Percentiles rank a stretch among this genome's conserved stretches.
Evolutionary conservation across 2,329 filamentous ascomycete species (phyloP).

Genomic region (Didymella pomorum): DNA sequence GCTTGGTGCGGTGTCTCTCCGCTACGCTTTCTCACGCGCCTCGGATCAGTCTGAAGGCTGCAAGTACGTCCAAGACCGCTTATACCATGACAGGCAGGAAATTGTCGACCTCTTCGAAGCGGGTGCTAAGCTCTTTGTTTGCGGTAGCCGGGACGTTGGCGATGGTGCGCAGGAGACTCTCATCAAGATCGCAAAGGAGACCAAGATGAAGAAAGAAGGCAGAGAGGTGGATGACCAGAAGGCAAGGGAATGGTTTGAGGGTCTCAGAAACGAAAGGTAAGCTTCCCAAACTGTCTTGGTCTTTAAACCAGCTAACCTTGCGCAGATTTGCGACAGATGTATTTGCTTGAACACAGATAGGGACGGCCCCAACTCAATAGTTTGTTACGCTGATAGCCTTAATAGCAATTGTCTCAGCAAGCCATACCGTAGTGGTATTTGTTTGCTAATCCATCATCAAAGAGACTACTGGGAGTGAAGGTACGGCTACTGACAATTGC

Average conservation of each 20-base stretch:
- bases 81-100: slow-evolving; percentile 58
- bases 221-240: slow-evolving; percentile 50
- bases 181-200: slow-evolving; percentile 55
- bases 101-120: slow-evolving; percentile 56
- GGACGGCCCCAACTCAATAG: neutral
- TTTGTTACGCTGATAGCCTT: neutral
- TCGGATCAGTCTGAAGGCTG: slow-evolving; percentile 56
- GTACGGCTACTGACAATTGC: neutral
- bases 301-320: neutral
- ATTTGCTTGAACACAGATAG: neutral
- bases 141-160: slow-evolving; percentile 63
- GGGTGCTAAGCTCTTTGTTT: slow-evolving; percentile 69
- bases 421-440: neutral
- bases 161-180: slow-evolving; percentile 54
- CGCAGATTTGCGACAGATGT: neutral
- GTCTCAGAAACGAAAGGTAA: slow-evolving; percentile 54
- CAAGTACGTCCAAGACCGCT: slow-evolving; percentile 62
- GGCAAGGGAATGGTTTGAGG: slow-evolving; percentile 57
- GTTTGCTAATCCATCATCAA: neutral
- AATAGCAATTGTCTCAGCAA: neutral
- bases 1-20: slow-evolving; percentile 67
- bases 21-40: slow-evolving; percentile 65
- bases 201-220: slow-evolving; percentile 50
- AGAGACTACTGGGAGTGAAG: neutral
- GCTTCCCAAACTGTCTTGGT: neutral